Evolutionary conservation across 1,284 basidiomycete species (phyloP), one percentile per base, ranked within the genome.

Genomic region (Ceratobasidium sp.): DNA sequence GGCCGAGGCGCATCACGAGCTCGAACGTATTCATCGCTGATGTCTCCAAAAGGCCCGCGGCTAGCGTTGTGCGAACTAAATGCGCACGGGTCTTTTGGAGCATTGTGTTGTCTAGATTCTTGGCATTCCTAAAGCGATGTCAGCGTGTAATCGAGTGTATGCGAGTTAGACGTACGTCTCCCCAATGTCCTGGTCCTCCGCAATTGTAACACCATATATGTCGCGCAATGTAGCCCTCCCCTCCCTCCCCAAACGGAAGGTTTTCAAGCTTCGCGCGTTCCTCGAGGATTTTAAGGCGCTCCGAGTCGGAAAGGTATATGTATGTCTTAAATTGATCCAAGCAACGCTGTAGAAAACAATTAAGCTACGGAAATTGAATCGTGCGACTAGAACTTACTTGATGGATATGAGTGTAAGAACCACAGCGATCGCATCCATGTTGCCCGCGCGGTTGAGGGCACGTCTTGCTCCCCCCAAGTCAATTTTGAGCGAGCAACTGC

Each of bases 181-280:
- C 73, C 60, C 58, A 72, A 26, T 74, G 73, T 23, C 73, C 69
- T 12, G 41, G 32, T 21, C 70, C 59, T 26, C 69, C 73, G 23
- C 73, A 74, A 53, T 65, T 72, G 48, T 62, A 74, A 46, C 73
- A 74, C 73, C 73, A 74, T 34, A 46, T 71, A 30, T 64, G 43
- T 6, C 36, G 50, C 12, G 58, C 73, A n/a, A 74, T 64, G 26
- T 64, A 74, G 8, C 69, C 69, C 32, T 74, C 73, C 4, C 73
- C 73, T 3, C 73, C 73, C 61, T 74, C 53, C 9, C 55, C 52
- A 30, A 74, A 52, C 14, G 60, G n/a, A 14, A 59, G 30, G 18
- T 28, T 57, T 36, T 72, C 58, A 18, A 72, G 61, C 3, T 30
- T 39, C 9, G 59, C 60, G 34, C 73, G 69, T 34, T 64, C 46